phyloP scores from a whole-genome alignment of 2,329 filamentous ascomycete genomes.

The Fusarium miscanthi region DNA sequence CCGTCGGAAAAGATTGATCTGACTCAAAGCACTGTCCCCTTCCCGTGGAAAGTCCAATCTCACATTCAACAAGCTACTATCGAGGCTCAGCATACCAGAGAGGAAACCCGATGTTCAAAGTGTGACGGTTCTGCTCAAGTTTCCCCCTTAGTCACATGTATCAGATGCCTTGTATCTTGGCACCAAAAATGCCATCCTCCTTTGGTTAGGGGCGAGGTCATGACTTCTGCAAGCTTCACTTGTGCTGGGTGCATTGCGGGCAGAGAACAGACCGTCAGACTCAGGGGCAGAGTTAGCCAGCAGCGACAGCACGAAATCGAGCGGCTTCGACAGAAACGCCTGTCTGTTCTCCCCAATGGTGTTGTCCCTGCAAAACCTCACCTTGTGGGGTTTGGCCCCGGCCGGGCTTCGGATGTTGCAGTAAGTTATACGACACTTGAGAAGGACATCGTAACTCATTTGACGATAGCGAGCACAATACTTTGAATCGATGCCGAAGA shows the following conservation, averaged over 20 bases:
- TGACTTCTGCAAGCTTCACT: constrained; percentile 8
- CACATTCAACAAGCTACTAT: not conserved
- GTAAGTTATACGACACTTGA: constrained; percentile 44
- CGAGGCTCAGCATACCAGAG: not conserved
- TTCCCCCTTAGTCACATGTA: constrained; percentile 34
- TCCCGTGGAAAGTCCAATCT: constrained; percentile 33
- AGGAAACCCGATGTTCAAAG: constrained; percentile 20
- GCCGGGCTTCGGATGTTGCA: constrained; percentile 48
- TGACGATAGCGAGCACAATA: constrained; percentile 52
- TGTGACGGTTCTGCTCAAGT: constrained; percentile 25
- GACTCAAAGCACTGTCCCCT: constrained; percentile 48
- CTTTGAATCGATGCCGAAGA: constrained; percentile 52
- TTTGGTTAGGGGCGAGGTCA: constrained; percentile 2
- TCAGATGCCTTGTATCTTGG: constrained; percentile 39
- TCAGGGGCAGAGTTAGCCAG: constrained; percentile 28
- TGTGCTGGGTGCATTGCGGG: constrained; percentile 37
- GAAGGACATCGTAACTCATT: not conserved
- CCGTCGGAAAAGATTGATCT: constrained; percentile 44
- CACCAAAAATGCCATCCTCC: constrained; percentile 42
- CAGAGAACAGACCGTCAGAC: constrained; percentile 8
- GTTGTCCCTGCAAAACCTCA: constrained; percentile 51
- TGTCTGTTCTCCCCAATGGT: constrained; percentile 49
- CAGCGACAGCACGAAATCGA: constrained; percentile 46
- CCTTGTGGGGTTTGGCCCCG: constrained; percentile 53
- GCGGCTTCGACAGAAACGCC: constrained; percentile 46